Base-by-base conservation (phyloP, 495 filamentous ascomycete genomes). In the Acidomyces sp. region DNA sequence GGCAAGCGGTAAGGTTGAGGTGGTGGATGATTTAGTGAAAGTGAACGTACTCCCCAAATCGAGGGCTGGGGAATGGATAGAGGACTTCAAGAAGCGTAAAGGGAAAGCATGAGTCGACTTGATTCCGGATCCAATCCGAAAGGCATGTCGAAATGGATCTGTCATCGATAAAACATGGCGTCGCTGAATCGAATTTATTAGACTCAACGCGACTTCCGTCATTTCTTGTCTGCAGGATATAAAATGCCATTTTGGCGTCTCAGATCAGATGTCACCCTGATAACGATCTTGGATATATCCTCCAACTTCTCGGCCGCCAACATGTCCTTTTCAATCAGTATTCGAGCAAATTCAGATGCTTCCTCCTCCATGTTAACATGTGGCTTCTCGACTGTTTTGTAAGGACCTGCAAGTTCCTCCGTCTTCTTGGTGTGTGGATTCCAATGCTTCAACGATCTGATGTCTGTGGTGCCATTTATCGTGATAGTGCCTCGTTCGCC, bases 21-120 rank as follows among this genome's bases (percentile, higher is more conserved):
- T 96, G 19, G 72, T 92, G 32, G 90, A 97, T 67, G 81, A 82
- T 34, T 54, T 95, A 47, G 72, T 95, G 6, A 75, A 65, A 58
- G 69, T 96, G 6, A 78, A 80, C 48, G 74, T 95, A 6, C 69
- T 97, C 21, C 87, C 86, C 0, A 77, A 69, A 51, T 55, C 54
- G 5, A 75, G 73, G 60, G 77, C 74, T 1, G 64, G 62, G 23
- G 66, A 56, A n/a, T 97, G 85, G 71, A 77, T 95, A 22, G 68
- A 70, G 40, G 83, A 92, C 41, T 85, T 83, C 61, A 96, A 92
- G 66, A 66, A 56, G 45, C 69, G 74, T 54, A 82, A 76, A 54
- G 69, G 35, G 11, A 52, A 43, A 28, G 12, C 28, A 29, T 47
- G 28, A 29, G 19, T n/a, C n/a, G n/a, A n/a, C n/a, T n/a, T n/a